These are phyloP conservation scores for Xylariales sp. DNA, from an alignment of 2,329 filamentous ascomycete species.

Conservation along the genomic window DNA sequence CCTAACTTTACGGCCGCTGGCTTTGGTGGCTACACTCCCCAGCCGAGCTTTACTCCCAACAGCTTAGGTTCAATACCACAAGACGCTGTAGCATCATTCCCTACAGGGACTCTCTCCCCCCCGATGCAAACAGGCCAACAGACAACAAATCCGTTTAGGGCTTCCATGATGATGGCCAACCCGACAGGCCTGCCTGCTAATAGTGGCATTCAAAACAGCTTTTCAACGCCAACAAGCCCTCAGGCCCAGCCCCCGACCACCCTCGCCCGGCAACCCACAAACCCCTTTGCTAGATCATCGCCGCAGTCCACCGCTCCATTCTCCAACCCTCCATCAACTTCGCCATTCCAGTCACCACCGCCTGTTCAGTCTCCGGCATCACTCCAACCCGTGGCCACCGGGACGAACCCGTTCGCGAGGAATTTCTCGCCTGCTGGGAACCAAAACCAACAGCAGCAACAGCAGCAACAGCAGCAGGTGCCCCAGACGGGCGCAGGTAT, in stretches of 20 bases:
- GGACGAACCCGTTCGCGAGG: slow-evolving; percentile 70
- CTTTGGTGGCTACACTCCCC: slow-evolving; percentile 84
- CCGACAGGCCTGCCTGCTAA: slow-evolving; percentile 59
- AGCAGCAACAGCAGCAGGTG: slow-evolving; percentile 51
- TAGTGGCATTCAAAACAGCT: slow-evolving; percentile 44
- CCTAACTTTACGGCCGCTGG: slow-evolving; percentile 75
- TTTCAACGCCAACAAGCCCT: slow-evolving; percentile 58
- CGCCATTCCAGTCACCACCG: slow-evolving; percentile 59
- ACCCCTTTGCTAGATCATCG: slow-evolving; percentile 82
- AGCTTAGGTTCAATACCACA: slow-evolving; percentile 69
- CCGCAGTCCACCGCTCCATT: slow-evolving; percentile 57
- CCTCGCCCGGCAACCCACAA: slow-evolving; percentile 76
- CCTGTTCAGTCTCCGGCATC: slow-evolving; percentile 54
- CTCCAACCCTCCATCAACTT: slow-evolving; percentile 49
- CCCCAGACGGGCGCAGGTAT: slow-evolving; percentile 63
- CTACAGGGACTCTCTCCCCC: slow-evolving; percentile 57
- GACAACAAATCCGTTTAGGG: slow-evolving; percentile 91
- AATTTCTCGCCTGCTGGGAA: slow-evolving; percentile 54
- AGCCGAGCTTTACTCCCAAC: slow-evolving; percentile 65
- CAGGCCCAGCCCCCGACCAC: slow-evolving; percentile 36
- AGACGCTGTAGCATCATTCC: slow-evolving; percentile 64
- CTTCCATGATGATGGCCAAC: slow-evolving; percentile 80
- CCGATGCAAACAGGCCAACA: slow-evolving; percentile 62
- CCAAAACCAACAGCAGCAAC: slow-evolving; percentile 53
- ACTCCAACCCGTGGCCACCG: slow-evolving; percentile 63